Evolutionary conservation across 2,329 filamentous ascomycete species (phyloP), one percentile per base, ranked within the genome.

Genomic region (Diplodia corticola): DNA sequence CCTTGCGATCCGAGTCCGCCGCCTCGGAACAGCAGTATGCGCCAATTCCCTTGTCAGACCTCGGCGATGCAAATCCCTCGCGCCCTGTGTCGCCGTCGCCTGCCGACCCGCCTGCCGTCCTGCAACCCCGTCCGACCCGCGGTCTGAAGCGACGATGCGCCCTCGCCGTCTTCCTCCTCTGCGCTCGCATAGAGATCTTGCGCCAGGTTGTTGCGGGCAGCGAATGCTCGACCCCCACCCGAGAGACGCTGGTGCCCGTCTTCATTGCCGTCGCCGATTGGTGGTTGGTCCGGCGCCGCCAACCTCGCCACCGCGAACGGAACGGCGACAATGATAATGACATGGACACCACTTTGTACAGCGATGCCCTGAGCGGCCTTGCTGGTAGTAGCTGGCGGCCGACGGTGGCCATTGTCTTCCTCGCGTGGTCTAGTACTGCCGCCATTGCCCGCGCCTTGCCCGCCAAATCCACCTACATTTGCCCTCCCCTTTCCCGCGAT

Each of bases 101-200:
- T 7, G 50, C 6, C 17, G 63, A 57, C 1, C 20, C 15, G 24
- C n/a, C 37, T 44, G 40, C 40, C 9, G 24, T 4, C 20, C 53
- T 20, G 9, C 28, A 54, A 22, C 37, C 33, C 24, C 57, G 44
- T n/a, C 57, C 57, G 12, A 49, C 15, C 17, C 9, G 49, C 17
- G 63, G 53, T 20, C 53, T 57, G 37, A 65, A 57, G 26, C n/a
- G 30, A 9, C 46, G 22, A 37, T 51, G 46, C 24, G 48, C 70
- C 17, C 63, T 73, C 30, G 71, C 76, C 51, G 70, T 74, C 51
- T 71, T 76, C 63, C 70, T 73, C 55, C 70, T 73, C 53, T 74
- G 72, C 68, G 70, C 68, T 22, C 76, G 76, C 70, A 71, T 75
- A 20, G 73, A 69, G 68, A 59, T 76, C 61, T 72, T 73, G 69